Evolutionary conservation across 2,329 filamentous ascomycete genomes (phyloP), one percentile per base, ranked within the genome.

Genomic region (Neocatenulostroma microsporum): DNA sequence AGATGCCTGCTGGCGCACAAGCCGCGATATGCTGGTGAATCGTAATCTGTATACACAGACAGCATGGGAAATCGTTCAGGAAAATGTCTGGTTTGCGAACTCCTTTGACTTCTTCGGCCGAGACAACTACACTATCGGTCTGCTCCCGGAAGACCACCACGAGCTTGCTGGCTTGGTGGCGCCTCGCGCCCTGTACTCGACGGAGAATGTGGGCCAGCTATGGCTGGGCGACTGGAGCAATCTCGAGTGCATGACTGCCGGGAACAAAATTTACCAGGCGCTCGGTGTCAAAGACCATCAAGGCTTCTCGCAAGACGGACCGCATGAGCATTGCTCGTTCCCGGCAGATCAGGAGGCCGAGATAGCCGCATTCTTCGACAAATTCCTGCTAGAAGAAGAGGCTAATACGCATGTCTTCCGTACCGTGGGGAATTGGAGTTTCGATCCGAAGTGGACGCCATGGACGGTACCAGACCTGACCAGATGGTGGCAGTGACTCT

Each of bases 31-130:
- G 37, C 37, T 35, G 9, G 31, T 40, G 18, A 36, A 40, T 17
- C 31, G 20, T 10, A 19, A 31, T 12, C 31, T 30, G 6, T 17
- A 18, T 5, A 36, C 32, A 11, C 37, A 40, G 27, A 40, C 37
- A 14, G 37, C 37, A 13, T 21, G 15, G 29, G 36, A 38, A 13
- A 34, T 39, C 13, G 34, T 31, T 9, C 14, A 12, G 25, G 37
- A 40, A 23, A 36, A 40, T 24, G 37, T 36, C 13, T 40, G 37
- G 37, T 40, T 40, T 13, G 18, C 21, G 14, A 30, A 41, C n/a
- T 32, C 34, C 3, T 37, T 37, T 13, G 28, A 37, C 21, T 36
- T 30, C 28, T 40, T 34, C 25, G 37, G 23, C 3, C 37, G n/a
- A 13, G 30, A 39, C 31, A 34, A 39, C 21, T 39, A 34, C 14